phyloP scores from a whole-genome alignment of 495 filamentous ascomycete genomes.

The Hyaloscypha bicolor region DNA sequence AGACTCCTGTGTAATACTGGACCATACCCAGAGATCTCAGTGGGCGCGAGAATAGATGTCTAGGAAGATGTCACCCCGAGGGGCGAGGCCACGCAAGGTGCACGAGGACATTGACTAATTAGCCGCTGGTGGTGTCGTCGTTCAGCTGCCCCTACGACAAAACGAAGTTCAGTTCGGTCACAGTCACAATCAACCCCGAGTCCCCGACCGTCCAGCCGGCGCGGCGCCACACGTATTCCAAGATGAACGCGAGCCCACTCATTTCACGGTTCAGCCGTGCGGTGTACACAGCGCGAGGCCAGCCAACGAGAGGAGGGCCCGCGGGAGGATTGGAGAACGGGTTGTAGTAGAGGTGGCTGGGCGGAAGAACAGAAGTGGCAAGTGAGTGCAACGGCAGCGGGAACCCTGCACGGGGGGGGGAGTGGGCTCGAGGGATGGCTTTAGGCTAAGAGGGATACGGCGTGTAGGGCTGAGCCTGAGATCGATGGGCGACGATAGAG shows the following conservation, averaged over 20 bases:
- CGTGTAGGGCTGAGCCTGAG: constrained; percentile 26
- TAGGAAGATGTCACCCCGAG: neutral
- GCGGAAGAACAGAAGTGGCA: neutral
- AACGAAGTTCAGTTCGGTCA: neutral
- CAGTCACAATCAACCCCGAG: neutral
- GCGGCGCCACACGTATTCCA: neutral
- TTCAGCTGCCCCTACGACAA: constrained; percentile 22
- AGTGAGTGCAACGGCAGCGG: neutral
- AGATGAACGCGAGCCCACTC: neutral
- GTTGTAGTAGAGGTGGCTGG: neutral
- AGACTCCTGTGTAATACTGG: neutral
- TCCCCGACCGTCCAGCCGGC: neutral
- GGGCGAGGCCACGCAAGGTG: constrained; percentile 19
- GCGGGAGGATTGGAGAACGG: neutral
- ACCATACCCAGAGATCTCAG: neutral
- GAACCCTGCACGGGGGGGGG: no score
- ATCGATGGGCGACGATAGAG: neutral
- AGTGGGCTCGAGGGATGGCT: neutral
- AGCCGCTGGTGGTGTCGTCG: constrained; percentile 13
- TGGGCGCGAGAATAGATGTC: neutral
- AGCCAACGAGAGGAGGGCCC: neutral
- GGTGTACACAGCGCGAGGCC: neutral
- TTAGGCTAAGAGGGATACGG: neutral
- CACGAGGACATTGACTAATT: constrained; percentile 14
- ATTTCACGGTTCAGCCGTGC: neutral